Evolutionary conservation across 1,139 yeast species (phyloP).

Genomic region (Wickerhamomyces sp.): DNA sequence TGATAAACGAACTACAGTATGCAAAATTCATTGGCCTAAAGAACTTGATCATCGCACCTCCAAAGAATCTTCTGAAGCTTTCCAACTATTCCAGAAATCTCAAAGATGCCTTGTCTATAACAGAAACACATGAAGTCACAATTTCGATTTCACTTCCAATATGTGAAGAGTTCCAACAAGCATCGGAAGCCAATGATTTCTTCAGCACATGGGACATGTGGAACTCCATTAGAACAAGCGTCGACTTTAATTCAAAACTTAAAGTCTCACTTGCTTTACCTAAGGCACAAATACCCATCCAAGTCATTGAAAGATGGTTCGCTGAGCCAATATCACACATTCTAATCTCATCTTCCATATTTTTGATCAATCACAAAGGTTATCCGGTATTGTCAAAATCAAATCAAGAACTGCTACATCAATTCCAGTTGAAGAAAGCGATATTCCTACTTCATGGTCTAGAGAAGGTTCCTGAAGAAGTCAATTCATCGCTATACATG

Average conservation of each 20-base stretch:
- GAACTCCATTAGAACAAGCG: conserved; percentile 53
- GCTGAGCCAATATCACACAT: conserved; percentile 59
- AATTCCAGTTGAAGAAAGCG: conserved; percentile 30
- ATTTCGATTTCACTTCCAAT: conserved; percentile 37
- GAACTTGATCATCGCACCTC: conserved; percentile 54
- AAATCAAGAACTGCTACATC: conserved; percentile 41
- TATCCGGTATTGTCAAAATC: conserved; percentile 58
- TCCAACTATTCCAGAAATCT: conserved; percentile 44
- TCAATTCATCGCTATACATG: conserved; percentile 37
- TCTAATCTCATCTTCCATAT: conserved; percentile 46
- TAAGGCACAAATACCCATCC: conserved; percentile 38
- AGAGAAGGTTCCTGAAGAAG: conserved; percentile 31
- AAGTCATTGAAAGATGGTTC: conserved; percentile 52
- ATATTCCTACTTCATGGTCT: conserved; percentile 38
- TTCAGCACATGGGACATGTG: conserved; percentile 67
- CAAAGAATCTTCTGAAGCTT: conserved; percentile 47
- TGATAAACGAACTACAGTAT: conserved; percentile 50
- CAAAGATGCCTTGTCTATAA: conserved; percentile 25
- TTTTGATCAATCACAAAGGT: conserved; percentile 50
- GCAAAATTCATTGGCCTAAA: conserved; percentile 50
- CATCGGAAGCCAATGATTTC: conserved; percentile 41
- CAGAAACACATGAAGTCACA: conserved; percentile 26
- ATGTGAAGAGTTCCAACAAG: conserved; percentile 32
- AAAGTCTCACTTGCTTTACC: conserved; percentile 57
- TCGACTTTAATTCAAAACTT: conserved; percentile 45